These are phyloP conservation scores for Microglena sp. DNA, from an alignment of 139 green algal genomes.

Conservation along the genomic window DNA sequence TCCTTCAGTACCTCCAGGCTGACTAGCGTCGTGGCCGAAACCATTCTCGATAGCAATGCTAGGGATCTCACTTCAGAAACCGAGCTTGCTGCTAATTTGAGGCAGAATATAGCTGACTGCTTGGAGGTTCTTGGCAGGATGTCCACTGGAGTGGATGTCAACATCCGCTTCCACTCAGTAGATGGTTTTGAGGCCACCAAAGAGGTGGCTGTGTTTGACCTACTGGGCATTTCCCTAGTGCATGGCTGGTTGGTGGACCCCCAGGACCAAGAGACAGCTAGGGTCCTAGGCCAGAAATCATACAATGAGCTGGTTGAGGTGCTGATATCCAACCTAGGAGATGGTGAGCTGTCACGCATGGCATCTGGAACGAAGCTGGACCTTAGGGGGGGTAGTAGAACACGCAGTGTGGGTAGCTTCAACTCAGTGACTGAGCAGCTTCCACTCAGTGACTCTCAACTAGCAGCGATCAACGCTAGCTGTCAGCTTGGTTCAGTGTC, in stretches of 20 bases:
- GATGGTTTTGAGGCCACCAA: conserved; percentile 32
- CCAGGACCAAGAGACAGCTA: conserved; percentile 14
- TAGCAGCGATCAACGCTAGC: no score
- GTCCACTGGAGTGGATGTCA: conserved; percentile 91
- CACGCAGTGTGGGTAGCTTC: no score
- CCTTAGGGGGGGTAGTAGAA: background rate
- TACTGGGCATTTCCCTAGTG: conserved; percentile 74
- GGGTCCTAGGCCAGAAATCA: conserved; percentile 22
- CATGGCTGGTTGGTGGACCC: conserved; percentile 82
- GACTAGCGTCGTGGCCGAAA: conserved; percentile 52
- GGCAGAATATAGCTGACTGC: conserved; percentile 30
- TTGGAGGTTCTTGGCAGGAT: conserved; percentile 29
- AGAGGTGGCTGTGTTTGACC: conserved; percentile 88
- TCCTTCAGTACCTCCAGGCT: background rate
- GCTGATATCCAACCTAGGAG: conserved; percentile 44
- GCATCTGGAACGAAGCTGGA: background rate
- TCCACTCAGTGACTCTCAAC: no score
- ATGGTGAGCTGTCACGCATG: no score
- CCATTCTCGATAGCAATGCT: conserved; percentile 60
- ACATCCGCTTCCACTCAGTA: conserved; percentile 39
- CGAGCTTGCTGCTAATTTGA: no score
- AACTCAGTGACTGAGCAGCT: no score
- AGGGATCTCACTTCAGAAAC: background rate
- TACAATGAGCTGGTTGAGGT: conserved; percentile 81
- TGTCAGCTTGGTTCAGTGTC: no score